These are phyloP conservation scores for Asclepias syriaca DNA, from an alignment of 257 asterid genomes.

Conservation along the genomic window DNA sequence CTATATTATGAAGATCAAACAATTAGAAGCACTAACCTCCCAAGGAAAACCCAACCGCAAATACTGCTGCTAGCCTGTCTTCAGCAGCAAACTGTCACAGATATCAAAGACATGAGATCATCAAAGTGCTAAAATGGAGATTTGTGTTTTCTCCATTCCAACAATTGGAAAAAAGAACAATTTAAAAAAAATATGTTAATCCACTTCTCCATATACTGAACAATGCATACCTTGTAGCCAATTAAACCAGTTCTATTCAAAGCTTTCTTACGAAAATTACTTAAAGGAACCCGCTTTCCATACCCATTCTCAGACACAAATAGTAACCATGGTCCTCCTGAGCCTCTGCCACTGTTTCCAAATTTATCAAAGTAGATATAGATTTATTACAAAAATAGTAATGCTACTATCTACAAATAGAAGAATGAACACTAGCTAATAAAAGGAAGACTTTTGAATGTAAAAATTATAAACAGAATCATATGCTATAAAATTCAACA, in stretches of 20 bases:
- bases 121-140: not conserved
- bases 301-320: slow-evolving; percentile 82
- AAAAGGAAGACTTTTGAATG: not conserved
- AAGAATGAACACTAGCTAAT: not conserved
- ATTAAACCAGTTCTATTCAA: slow-evolving; percentile 77
- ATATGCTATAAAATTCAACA: not conserved
- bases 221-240: slow-evolving; percentile 71
- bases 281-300: slow-evolving; percentile 93
- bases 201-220: not conserved
- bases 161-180: not conserved
- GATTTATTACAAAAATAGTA: not conserved
- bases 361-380: slow-evolving; percentile 3
- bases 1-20: not conserved
- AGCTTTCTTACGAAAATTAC: slow-evolving; percentile 62
- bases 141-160: not conserved
- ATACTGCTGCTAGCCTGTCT: slow-evolving; percentile 84
- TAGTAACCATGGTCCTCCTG: slow-evolving; percentile 86
- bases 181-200: too few species aligned
- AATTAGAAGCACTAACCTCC: slow-evolving; percentile 44
- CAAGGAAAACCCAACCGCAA: slow-evolving; percentile 82
- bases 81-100: slow-evolving; percentile 61
- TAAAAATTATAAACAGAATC: not conserved
- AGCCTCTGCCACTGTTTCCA: slow-evolving; percentile 41
- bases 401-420: not conserved
- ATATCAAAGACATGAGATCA: not conserved